phyloP scores from a whole-genome alignment of 2,329 filamentous ascomycete species.

The Sclerotinia subarctica region DNA sequence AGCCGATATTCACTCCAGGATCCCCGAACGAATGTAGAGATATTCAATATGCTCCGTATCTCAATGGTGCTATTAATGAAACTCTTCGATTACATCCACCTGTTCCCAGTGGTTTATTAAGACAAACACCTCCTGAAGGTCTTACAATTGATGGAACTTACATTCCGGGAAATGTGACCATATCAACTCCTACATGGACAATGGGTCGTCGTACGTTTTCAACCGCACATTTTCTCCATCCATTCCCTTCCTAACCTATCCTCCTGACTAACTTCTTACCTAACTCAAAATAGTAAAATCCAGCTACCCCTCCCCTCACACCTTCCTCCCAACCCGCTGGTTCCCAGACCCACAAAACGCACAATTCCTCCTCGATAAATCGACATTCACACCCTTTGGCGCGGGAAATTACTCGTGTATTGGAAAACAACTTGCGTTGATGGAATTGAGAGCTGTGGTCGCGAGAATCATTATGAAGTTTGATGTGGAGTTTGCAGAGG shows the following conservation, averaged over 20 bases:
- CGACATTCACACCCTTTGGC: slow-evolving; percentile 36
- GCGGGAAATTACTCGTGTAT: slow-evolving; percentile 35
- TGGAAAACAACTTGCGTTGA: slow-evolving; percentile 38
- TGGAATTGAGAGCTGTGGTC: slow-evolving; percentile 36
- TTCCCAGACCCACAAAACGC: slow-evolving; percentile 23
- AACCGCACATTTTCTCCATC: no score
- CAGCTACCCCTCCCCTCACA: slow-evolving; percentile 24
- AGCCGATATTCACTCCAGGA: slow-evolving; percentile 10
- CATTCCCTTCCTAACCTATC: no score
- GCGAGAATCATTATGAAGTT: slow-evolving; percentile 4
- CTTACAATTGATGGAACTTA: slow-evolving; percentile 20
- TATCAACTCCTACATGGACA: slow-evolving; percentile 22
- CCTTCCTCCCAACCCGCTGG: slow-evolving; percentile 39
- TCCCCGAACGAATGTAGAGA: slow-evolving; percentile 21
- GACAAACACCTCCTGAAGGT: slow-evolving; percentile 41
- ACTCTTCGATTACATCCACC: slow-evolving; percentile 25
- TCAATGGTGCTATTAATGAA: slow-evolving; percentile 30
- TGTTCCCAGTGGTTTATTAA: slow-evolving; percentile 28
- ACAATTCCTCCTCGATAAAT: slow-evolving; percentile 29
- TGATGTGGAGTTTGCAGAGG: background rate
- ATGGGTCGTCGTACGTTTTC: slow-evolving; percentile 24
- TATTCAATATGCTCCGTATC: slow-evolving; percentile 16
- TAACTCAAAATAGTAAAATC: background rate
- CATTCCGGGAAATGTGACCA: slow-evolving; percentile 23
- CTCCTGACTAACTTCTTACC: no score